These are phyloP conservation scores for Ceratobasidium sp. DNA, from an alignment of 1,284 basidiomycete genomes.

Conservation along the genomic window DNA sequence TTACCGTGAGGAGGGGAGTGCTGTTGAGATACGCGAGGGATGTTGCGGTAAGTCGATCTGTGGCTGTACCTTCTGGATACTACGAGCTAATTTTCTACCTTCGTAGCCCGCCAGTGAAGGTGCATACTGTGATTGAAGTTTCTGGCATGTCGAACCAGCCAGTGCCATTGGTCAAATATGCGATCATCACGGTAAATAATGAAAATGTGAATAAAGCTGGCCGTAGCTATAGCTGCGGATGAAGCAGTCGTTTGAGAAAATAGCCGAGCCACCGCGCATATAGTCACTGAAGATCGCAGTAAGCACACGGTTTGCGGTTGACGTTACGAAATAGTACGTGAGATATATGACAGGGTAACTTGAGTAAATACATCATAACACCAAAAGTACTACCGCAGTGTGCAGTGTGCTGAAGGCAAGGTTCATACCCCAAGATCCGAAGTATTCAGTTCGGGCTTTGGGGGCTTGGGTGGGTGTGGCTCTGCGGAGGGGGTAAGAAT, in stretches of 20 bases:
- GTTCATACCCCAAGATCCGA: slow-evolving; percentile 3
- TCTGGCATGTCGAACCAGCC: neutral
- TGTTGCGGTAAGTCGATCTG: slow-evolving; percentile 71
- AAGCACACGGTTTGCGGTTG: neutral
- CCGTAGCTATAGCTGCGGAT: no score
- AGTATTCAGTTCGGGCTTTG: slow-evolving; percentile 28
- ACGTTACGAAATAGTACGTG: no score
- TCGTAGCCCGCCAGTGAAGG: slow-evolving; percentile 77
- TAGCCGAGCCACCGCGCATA: neutral
- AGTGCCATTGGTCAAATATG: neutral
- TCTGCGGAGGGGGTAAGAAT: slow-evolving; percentile 1
- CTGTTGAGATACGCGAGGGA: slow-evolving; percentile 82
- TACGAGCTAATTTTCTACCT: slow-evolving; percentile 40
- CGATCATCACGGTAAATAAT: neutral
- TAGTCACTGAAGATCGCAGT: neutral
- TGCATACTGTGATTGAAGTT: slow-evolving; percentile 75
- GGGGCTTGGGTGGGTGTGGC: neutral
- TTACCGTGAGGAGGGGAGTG: slow-evolving; percentile 79
- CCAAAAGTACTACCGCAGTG: no score
- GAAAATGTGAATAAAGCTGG: no score
- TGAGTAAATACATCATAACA: no score
- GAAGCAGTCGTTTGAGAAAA: no score
- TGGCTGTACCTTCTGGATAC: slow-evolving; percentile 23
- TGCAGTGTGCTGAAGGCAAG: no score
- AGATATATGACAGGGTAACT: no score